Percentiles rank a stretch among this genome's conserved stretches.
phyloP scores from a whole-genome alignment of 192 early-diverging fungal genomes.

The Bifiguratus adelaidae region DNA sequence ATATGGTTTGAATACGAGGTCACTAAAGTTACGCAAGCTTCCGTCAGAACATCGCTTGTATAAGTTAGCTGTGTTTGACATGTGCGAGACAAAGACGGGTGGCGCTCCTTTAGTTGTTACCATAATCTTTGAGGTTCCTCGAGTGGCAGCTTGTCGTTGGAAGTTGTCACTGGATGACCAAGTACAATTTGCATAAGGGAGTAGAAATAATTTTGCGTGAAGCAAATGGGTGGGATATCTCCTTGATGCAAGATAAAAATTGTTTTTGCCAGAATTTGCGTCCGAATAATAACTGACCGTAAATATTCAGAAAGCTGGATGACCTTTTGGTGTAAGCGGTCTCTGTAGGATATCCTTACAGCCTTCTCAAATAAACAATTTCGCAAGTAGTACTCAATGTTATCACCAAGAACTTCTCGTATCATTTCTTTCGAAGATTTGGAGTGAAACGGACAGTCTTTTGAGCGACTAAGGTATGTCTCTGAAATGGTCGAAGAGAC shows the following conservation, averaged over 20 bases:
- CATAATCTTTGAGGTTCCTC: conserved; percentile 1
- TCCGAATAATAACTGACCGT: not conserved
- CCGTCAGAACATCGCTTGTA: not conserved
- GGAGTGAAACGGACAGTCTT: conserved; percentile 1
- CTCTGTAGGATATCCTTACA: not conserved
- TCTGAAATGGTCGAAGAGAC: too few species aligned
- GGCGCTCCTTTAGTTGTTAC: not conserved
- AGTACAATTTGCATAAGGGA: not conserved
- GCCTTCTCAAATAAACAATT: not conserved
- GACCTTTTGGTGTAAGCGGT: not conserved
- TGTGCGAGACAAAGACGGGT: not conserved
- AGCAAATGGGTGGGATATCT: not conserved
- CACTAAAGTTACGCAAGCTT: not conserved
- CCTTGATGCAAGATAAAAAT: not conserved
- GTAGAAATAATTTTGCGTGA: conserved; percentile 1
- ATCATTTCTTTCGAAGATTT: not conserved
- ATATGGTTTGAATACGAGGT: not conserved
- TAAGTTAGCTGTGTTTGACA: not conserved
- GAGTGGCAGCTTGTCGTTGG: not conserved
- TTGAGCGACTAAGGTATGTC: conserved; percentile 4
- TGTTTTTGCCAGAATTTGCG: not conserved
- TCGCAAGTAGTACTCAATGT: not conserved
- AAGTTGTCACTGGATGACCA: not conserved
- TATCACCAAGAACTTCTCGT: not conserved
- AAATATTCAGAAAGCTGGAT: not conserved